Evolutionary conservation across 495 filamentous ascomycete genomes (phyloP), one percentile per base, ranked within the genome.

Genomic region (Umbilicaria muhlenbergii): DNA sequence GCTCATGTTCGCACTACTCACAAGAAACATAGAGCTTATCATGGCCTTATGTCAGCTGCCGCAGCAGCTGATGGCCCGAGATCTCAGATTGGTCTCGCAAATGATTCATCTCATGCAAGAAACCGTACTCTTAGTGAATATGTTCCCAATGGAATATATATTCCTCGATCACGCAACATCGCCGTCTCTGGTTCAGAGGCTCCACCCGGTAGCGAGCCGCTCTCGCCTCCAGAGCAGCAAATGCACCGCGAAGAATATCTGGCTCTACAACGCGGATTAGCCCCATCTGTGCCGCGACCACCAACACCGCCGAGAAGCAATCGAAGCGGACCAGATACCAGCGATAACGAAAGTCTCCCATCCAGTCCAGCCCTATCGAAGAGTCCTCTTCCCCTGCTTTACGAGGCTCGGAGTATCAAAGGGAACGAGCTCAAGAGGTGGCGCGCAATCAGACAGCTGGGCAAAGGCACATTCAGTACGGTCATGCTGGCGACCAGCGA

Each of bases 401-500:
- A 58, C 32, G 75, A 78, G 43, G 80, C 83, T 15, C 65, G 59
- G 38, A 71, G 65, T 18, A 67, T 75, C 10, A 60, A 68, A 18
- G 71, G 77, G 47, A 58, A 63, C 39, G 77, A 75, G 42, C 57
- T 68, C 19, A 71, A 70, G 43, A 67, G 74, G 49, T 98, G 84
- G 74, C 70, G 81, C 50, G 81, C 80, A 31, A 58, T 98, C 18
- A 80, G 79, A 42, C 64, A 80, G 51, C 69, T 98, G 10, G 91
- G 91, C 8, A 84, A 94, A 46, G 91, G 91, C 12, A 94, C 91
- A 2, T 98, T 98, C 59, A 94, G 87, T 60, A 83, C 83, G 50
- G 91, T 98, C 21, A 77, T 87, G 56, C 68, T 98, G 10, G 89
- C 87, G 3, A 93, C 84, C 4, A 69, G 71, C 32, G 56, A 74